These are phyloP conservation scores for Baudoinia panamericana DNA, from an alignment of 495 filamentous ascomycete genomes.

Conservation along the genomic window DNA sequence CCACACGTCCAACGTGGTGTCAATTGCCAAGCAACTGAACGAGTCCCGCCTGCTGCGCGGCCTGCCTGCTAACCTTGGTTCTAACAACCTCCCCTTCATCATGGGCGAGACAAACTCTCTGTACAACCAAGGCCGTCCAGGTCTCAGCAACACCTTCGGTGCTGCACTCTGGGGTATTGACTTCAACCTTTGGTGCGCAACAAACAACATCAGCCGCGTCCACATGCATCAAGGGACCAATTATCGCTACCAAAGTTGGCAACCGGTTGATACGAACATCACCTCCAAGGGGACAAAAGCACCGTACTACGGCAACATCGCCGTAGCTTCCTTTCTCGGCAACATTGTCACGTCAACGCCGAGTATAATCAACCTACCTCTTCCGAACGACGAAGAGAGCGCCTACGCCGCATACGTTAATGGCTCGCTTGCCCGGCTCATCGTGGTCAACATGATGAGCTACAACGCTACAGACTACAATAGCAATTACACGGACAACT, in stretches of 20 bases:
- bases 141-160: conserved; percentile 56
- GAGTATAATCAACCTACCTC: conserved; percentile 34
- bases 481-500: conserved; percentile 17
- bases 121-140: conserved; percentile 49
- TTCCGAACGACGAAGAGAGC: conserved; percentile 35
- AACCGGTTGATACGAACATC: conserved; percentile 42
- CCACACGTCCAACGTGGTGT: conserved; percentile 42
- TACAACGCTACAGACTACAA: conserved; percentile 43
- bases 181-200: conserved; percentile 48
- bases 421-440: conserved; percentile 35
- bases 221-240: conserved; percentile 57
- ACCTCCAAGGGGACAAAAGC: conserved; percentile 47
- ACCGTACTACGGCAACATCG: conserved; percentile 54
- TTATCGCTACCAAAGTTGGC: conserved; percentile 48
- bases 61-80: conserved; percentile 25
- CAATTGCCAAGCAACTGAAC: conserved; percentile 35
- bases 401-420: conserved; percentile 49
- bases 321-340: conserved; percentile 45
- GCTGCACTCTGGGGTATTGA: conserved; percentile 58
- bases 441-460: conserved; percentile 45
- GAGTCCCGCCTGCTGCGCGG: conserved; percentile 32
- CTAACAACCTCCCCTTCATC: conserved; percentile 42
- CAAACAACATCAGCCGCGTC: conserved; percentile 42
- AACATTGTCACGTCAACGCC: conserved; percentile 19
- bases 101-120: conserved; percentile 55